A percentile compares a stretch with the other conserved stretches of the same genome.
These are phyloP conservation scores for Avena sativa DNA, from an alignment of 176 grass and related monocot genomes.

Conservation along the genomic window DNA sequence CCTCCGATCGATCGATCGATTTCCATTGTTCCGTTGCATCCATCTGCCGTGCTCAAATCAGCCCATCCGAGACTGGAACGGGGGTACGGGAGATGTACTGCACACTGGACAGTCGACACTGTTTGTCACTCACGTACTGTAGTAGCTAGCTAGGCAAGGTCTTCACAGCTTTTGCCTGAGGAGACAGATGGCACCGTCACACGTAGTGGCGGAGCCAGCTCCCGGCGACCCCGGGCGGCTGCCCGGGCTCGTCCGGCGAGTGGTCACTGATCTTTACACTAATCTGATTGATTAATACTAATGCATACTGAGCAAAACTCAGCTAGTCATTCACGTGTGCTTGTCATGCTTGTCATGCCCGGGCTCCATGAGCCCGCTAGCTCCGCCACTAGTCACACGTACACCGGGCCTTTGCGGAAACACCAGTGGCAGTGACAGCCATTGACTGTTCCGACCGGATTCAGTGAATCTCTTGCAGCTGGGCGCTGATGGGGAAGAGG, in stretches of 20 bases:
- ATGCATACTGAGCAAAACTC: too few relatives aligned
- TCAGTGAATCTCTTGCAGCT: not conserved
- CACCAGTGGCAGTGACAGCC: not conserved
- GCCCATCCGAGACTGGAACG: not conserved
- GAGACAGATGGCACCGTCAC: conserved; percentile 6
- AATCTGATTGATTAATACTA: too few relatives aligned
- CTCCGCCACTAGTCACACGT: too few relatives aligned
- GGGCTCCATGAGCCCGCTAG: too few relatives aligned
- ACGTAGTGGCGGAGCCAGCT: too few relatives aligned
- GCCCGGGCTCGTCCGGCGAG: too few relatives aligned
- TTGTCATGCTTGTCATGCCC: too few relatives aligned
- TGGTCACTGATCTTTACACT: too few relatives aligned
- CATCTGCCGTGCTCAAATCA: not conserved
- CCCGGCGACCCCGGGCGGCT: too few relatives aligned
- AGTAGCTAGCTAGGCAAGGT: not conserved
- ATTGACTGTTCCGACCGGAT: not conserved
- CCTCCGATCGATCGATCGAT: not conserved
- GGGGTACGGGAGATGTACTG: not conserved
- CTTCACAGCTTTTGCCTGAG: not conserved
- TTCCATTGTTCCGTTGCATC: not conserved
- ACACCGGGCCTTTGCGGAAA: too few relatives aligned
- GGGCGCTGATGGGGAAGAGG: not conserved
- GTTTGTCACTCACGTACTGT: not conserved
- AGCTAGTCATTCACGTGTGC: too few relatives aligned
- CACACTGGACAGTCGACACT: not conserved